Percentiles rank a stretch among this genome's conserved stretches.
Conservation (phyloP, 169 alveolate genomes). For the Theileria orientalis region DNA sequence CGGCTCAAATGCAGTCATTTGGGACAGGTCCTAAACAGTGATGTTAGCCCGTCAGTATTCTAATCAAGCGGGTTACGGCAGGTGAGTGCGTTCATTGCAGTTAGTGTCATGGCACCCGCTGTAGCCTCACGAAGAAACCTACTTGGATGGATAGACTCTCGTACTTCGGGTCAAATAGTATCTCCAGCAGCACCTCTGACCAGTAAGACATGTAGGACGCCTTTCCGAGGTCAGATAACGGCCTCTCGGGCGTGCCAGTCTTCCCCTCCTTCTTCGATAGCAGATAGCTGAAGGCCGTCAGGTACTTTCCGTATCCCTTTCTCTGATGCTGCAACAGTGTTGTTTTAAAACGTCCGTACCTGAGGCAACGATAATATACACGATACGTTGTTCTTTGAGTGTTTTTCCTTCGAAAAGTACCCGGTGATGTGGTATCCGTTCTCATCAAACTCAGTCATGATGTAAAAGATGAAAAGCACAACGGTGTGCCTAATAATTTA, state of each 20-base stretch:
- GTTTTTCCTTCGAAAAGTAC: slow-evolving; percentile 88
- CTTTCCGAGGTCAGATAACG: slow-evolving; percentile 94
- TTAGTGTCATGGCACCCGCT: background rate
- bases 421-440: slow-evolving; percentile 89
- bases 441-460: slow-evolving; percentile 88
- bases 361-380: slow-evolving; percentile 88
- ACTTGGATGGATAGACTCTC: slow-evolving; percentile 69
- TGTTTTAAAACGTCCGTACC: slow-evolving; percentile 35
- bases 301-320: slow-evolving; percentile 88
- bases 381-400: slow-evolving; percentile 85
- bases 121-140: background rate
- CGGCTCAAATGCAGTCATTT: slow-evolving; percentile 83
- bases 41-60: background rate
- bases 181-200: slow-evolving; percentile 86
- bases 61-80: background rate
- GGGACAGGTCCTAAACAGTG: slow-evolving; percentile 76
- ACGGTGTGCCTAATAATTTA: slow-evolving; percentile 74
- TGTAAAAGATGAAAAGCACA: slow-evolving; percentile 88
- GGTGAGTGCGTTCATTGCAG: background rate
- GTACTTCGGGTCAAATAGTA: slow-evolving; percentile 55
- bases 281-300: slow-evolving; percentile 86
- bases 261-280: slow-evolving; percentile 90
- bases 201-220: slow-evolving; percentile 94
- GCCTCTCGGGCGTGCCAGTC: slow-evolving; percentile 97
- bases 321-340: slow-evolving; percentile 78